Conservation (phyloP, 2,329 filamentous ascomycete genomes). For the Talaromyces sp. region DNA sequence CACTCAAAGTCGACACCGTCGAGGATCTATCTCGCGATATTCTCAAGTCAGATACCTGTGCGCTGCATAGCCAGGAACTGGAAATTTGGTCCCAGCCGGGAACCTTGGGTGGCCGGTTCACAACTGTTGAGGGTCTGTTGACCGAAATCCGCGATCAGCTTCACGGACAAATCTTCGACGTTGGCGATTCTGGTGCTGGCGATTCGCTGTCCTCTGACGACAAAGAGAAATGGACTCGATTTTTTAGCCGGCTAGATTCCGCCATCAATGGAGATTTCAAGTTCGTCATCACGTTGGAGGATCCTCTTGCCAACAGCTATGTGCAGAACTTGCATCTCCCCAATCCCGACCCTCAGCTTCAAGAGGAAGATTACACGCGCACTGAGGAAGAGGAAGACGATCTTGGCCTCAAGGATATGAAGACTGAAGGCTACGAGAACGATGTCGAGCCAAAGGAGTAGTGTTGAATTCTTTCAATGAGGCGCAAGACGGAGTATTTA, state of each 20-base stretch:
- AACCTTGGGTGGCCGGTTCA: slow-evolving; percentile 92
- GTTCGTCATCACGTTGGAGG: slow-evolving; percentile 78
- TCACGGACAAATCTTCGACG: slow-evolving; percentile 78
- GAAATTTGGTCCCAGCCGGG: slow-evolving; percentile 84
- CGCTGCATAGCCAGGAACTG: slow-evolving; percentile 79
- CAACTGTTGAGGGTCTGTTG: slow-evolving; percentile 88
- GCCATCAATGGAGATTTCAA: slow-evolving; percentile 75
- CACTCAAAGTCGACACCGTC: slow-evolving; percentile 61
- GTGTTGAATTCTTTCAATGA: slow-evolving; percentile 1
- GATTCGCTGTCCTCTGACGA: slow-evolving; percentile 68
- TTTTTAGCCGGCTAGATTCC: slow-evolving; percentile 70
- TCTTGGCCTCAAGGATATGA: slow-evolving; percentile 86
- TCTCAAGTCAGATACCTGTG: slow-evolving; percentile 91
- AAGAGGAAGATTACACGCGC: slow-evolving; percentile 73
- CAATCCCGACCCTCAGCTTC: slow-evolving; percentile 78
- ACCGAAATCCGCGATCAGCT: slow-evolving; percentile 91
- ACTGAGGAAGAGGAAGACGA: slow-evolving; percentile 93
- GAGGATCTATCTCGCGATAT: slow-evolving; percentile 86
- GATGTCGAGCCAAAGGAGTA: slow-evolving; percentile 29
- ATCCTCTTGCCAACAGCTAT: slow-evolving; percentile 88
- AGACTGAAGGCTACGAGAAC: slow-evolving; percentile 77
- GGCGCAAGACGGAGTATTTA: slow-evolving; percentile 8
- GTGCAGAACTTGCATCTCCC: slow-evolving; percentile 79
- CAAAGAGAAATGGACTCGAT: slow-evolving; percentile 68
- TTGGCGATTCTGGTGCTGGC: slow-evolving; percentile 60